phyloP scores from a whole-genome alignment of 345 rosid species.

The Salix dunnii region DNA sequence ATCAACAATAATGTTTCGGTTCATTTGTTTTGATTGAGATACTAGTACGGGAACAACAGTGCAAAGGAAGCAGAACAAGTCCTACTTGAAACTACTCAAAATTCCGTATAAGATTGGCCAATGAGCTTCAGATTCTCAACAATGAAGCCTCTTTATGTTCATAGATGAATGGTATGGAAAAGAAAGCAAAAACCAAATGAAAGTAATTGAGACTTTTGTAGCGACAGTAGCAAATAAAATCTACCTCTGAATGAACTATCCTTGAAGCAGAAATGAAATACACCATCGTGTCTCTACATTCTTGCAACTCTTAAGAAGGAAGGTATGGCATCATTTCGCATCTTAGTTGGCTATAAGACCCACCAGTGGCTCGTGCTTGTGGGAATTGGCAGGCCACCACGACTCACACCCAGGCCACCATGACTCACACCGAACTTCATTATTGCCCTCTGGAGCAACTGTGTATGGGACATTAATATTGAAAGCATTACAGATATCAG shows the following conservation, averaged over 20 bases:
- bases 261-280: conserved; percentile 5
- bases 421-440: conserved; percentile 18
- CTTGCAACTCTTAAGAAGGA: background rate
- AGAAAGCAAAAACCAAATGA: background rate
- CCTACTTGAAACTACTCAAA: background rate
- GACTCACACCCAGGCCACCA: conserved; percentile 21
- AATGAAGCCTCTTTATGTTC: background rate
- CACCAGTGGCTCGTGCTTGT: conserved; percentile 21
- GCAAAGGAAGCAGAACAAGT: background rate
- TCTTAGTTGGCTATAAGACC: conserved; percentile 31
- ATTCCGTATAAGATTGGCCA: background rate
- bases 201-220: background rate
- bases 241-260: background rate
- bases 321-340: background rate
- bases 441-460: conserved; percentile 9
- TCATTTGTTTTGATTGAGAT: background rate
- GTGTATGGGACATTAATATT: conserved; percentile 20
- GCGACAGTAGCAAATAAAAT: background rate
- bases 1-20: background rate
- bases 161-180: background rate
- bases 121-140: background rate
- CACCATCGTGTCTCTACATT: conserved; percentile 1
- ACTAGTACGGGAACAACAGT: background rate
- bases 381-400: conserved; percentile 21
- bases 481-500: conserved; percentile 10